Conservation (phyloP, 108 stramenopile genomes). For the Aureococcus anophagefferens region DNA sequence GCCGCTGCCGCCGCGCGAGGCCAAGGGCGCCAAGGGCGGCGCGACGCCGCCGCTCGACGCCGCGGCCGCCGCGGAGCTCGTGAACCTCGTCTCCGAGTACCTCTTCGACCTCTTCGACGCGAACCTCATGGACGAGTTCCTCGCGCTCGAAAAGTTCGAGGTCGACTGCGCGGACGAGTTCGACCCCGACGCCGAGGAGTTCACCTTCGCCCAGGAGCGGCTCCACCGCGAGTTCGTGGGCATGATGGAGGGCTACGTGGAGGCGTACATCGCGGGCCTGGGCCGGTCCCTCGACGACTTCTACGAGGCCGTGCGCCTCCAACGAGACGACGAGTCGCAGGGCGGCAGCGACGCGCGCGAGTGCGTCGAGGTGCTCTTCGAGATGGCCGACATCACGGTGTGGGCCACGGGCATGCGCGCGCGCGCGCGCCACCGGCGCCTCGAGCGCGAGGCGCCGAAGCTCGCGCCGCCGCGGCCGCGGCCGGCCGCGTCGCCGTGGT, state of each 20-base stretch:
- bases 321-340: no score
- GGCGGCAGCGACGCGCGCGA: neutral
- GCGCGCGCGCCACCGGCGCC: neutral
- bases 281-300: neutral
- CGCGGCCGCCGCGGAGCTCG: neutral
- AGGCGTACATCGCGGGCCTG: neutral
- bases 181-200: neutral
- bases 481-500: no score
- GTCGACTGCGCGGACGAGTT: neutral
- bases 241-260: neutral
- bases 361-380: neutral
- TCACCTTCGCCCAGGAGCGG: neutral
- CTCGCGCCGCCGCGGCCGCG: no score
- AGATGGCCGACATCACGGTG: neutral
- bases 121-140: neutral
- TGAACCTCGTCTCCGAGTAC: neutral
- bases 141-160: neutral
- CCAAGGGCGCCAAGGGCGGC: no score
- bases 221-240: neutral
- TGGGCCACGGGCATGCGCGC: neutral
- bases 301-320: neutral
- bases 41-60: no score
- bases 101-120: slow-evolving; percentile 3
- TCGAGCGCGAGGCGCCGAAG: neutral
- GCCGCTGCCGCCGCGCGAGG: no score